Percentiles rank a stretch among this genome's conserved stretches.
Evolutionary conservation across 148 eudicot genomes (phyloP).

Genomic region (Persicaria maculosa): DNA sequence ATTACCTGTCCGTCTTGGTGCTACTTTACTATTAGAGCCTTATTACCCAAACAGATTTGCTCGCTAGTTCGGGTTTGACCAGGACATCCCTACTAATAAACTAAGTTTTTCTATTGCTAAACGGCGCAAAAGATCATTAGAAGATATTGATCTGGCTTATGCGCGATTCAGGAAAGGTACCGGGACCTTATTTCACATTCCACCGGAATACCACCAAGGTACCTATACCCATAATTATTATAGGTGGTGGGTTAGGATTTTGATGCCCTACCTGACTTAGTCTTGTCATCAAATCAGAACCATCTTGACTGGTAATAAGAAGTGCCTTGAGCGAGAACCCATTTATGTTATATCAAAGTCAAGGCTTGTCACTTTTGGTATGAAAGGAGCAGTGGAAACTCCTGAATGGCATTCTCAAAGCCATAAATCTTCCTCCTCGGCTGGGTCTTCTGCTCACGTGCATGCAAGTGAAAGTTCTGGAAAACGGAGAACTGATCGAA

Average conservation of each 20-base stretch:
- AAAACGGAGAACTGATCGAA: too few relatives aligned
- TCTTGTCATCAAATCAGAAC: too few relatives aligned
- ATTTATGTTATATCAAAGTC: too few relatives aligned
- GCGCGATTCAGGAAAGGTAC: background rate
- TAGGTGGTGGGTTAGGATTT: background rate
- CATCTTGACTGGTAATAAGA: too few relatives aligned
- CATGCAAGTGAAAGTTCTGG: too few relatives aligned
- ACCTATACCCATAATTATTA: background rate
- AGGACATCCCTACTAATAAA: background rate
- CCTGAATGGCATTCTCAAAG: too few relatives aligned
- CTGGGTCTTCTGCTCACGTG: too few relatives aligned
- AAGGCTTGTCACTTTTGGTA: too few relatives aligned
- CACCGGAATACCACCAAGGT: background rate
- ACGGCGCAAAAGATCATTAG: background rate
- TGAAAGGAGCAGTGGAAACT: too few relatives aligned
- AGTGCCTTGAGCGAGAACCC: too few relatives aligned
- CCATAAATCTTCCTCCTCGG: too few relatives aligned
- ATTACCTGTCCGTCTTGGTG: background rate
- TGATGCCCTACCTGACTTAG: background rate
- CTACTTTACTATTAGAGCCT: background rate
- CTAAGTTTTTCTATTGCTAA: background rate
- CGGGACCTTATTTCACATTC: background rate
- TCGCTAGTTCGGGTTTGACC: background rate
- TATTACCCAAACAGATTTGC: background rate
- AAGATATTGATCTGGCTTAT: background rate